These are phyloP conservation scores for Podila horticola DNA, from an alignment of 192 early-diverging fungal species.

Conservation along the genomic window DNA sequence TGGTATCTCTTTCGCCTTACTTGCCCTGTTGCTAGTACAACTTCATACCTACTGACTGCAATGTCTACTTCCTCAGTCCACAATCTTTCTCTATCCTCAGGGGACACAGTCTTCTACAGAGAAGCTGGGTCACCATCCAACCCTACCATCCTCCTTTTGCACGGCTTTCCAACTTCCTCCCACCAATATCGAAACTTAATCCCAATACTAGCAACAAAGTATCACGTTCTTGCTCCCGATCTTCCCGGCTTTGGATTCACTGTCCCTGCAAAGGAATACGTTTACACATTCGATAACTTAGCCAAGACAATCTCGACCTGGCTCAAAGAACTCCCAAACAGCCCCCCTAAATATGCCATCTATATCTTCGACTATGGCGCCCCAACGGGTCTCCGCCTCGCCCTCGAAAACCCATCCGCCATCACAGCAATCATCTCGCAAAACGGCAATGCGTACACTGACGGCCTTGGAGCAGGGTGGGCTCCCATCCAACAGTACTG, in stretches of 20 bases:
- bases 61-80: background rate
- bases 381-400: constrained; percentile 9
- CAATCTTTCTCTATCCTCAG: background rate
- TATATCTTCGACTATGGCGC: no score
- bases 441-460: constrained; percentile 22
- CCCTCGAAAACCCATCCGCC: background rate
- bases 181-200: constrained; percentile 18
- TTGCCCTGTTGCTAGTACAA: no score
- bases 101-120: constrained; percentile 10
- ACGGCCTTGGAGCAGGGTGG: background rate
- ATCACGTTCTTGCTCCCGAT: constrained; percentile 18
- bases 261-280: background rate
- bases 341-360: background rate
- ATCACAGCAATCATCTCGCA: constrained; percentile 17
- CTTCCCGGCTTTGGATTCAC: constrained; percentile 21
- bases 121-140: constrained; percentile 6
- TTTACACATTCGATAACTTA: constrained; percentile 16
- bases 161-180: constrained; percentile 23
- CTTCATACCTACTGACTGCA: no score
- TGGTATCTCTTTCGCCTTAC: no score
- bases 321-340: constrained; percentile 1
- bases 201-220: constrained; percentile 8
- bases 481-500: no score
- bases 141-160: constrained; percentile 4
- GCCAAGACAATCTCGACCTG: constrained; percentile 6